Evolutionary conservation across 78 protist species (phyloP).

Genomic region (Diacronema lutheri): DNA sequence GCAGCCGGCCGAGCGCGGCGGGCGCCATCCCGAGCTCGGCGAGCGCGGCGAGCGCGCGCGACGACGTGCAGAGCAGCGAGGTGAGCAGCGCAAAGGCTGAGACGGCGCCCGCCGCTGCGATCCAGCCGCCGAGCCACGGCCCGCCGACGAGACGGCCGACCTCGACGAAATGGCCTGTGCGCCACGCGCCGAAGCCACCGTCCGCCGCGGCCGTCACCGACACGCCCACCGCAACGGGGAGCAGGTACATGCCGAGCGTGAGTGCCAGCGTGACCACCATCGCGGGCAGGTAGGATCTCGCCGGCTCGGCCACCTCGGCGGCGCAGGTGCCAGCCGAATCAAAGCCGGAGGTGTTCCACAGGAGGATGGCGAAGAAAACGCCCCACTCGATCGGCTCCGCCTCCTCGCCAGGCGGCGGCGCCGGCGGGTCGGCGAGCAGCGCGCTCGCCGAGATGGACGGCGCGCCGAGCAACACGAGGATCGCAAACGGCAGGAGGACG

Average conservation of each 20-base stretch:
- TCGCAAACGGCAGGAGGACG: background rate
- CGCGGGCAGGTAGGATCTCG: background rate
- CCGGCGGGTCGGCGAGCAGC: background rate
- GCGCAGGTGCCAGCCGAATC: constrained; percentile 4
- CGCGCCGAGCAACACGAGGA: background rate
- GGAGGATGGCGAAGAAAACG: background rate
- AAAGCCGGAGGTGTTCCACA: constrained; percentile 2
- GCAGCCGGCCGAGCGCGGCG: background rate
- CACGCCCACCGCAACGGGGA: background rate
- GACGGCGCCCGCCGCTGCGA: background rate
- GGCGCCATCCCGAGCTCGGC: background rate
- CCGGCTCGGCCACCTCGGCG: constrained; percentile 1
- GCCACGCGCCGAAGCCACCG: background rate
- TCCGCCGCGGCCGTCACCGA: background rate
- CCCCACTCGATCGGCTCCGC: background rate
- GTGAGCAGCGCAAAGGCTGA: background rate
- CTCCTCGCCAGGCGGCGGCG: background rate
- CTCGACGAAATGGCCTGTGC: background rate
- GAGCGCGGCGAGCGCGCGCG: constrained; percentile 1
- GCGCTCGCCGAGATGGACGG: background rate
- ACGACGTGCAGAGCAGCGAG: background rate
- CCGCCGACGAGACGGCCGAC: background rate
- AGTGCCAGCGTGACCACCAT: background rate
- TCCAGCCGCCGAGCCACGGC: background rate
- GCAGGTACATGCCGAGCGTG: background rate